phyloP scores from a whole-genome alignment of 2,329 filamentous ascomycete genomes.

The Fusarium solani-melongenae region DNA sequence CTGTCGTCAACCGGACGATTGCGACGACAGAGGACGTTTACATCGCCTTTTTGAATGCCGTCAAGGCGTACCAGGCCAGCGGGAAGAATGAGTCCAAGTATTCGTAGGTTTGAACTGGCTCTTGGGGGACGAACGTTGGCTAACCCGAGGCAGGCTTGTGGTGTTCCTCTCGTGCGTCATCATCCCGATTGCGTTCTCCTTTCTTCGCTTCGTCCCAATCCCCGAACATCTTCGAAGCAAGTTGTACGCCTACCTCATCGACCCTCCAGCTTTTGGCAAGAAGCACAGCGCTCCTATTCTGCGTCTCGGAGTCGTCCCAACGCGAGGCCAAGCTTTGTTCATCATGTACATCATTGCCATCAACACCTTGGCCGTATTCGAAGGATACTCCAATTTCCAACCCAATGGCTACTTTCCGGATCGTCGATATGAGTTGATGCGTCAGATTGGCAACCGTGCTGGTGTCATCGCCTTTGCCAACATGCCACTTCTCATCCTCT shows the following conservation, averaged over 20 bases:
- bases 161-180: conserved; percentile 33
- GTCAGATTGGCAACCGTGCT: conserved; percentile 53
- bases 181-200: conserved; percentile 32
- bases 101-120: conserved; percentile 17
- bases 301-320: conserved; percentile 49
- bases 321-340: conserved; percentile 56
- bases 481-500: conserved; percentile 56
- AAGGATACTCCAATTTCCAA: conserved; percentile 41
- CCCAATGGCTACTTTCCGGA: conserved; percentile 47
- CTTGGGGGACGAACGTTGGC: neutral
- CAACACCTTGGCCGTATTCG: conserved; percentile 50
- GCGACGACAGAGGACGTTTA: conserved; percentile 8
- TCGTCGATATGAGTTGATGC: conserved; percentile 42
- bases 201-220: conserved; percentile 32
- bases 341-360: conserved; percentile 53
- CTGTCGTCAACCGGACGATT: conserved; percentile 29
- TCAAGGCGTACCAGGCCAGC: conserved; percentile 2
- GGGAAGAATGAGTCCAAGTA: conserved; percentile 27
- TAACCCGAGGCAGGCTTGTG: conserved; percentile 22
- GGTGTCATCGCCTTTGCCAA: conserved; percentile 55
- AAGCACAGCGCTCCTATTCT: conserved; percentile 38
- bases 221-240: conserved; percentile 16
- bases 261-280: conserved; percentile 41
- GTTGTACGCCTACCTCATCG: conserved; percentile 43
- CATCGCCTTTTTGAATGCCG: conserved; percentile 12